Conservation (phyloP, 208 protist genomes). For the Acanthamoeba triangularis region DNA sequence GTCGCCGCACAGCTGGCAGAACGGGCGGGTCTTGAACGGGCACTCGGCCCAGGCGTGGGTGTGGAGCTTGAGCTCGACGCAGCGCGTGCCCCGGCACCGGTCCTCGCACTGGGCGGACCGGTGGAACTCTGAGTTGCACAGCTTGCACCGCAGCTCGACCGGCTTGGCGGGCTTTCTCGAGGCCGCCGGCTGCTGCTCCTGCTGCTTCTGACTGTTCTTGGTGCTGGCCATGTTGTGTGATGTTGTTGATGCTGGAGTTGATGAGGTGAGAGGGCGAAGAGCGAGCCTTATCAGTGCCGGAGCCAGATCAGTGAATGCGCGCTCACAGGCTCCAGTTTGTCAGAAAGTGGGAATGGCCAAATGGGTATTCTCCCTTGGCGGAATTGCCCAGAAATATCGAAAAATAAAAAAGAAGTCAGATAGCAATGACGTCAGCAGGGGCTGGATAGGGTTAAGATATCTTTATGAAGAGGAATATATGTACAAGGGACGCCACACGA, state of each 20-base stretch:
- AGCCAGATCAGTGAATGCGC: too few relatives aligned
- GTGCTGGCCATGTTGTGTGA: not conserved
- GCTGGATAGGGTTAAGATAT: too few relatives aligned
- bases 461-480: not conserved
- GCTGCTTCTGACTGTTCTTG: not conserved
- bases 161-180: not conserved
- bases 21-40: conserved; percentile 4
- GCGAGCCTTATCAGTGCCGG: too few relatives aligned
- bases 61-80: not conserved
- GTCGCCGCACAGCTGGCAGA: conserved; percentile 24
- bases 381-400: too few relatives aligned
- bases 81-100: not conserved
- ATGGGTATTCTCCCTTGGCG: too few relatives aligned
- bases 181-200: too few relatives aligned
- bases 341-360: too few relatives aligned
- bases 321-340: too few relatives aligned
- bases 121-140: not conserved
- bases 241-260: not conserved
- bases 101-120: not conserved
- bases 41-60: not conserved
- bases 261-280: not conserved
- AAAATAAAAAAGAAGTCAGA: too few relatives aligned
- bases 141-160: not conserved
- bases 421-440: not conserved
- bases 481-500: not conserved